Evolutionary conservation across 441 rosid genomes (phyloP).

Genomic region (Jatropha podagrica): DNA sequence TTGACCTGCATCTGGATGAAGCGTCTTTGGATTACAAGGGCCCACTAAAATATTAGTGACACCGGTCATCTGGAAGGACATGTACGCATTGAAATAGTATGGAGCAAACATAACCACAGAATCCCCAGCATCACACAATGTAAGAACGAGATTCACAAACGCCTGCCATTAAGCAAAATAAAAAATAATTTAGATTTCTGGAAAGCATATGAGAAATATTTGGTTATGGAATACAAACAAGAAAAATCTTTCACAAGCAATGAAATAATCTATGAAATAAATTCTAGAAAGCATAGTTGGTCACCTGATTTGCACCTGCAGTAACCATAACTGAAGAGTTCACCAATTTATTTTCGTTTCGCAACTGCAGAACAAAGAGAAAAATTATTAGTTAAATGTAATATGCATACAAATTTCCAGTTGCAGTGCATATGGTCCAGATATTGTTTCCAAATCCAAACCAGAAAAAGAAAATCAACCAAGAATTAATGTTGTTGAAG

Average conservation of each 20-base stretch:
- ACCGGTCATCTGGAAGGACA: conserved; percentile 99
- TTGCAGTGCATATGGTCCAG: neutral
- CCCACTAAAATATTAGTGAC: conserved; percentile 85
- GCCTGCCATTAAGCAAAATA: conserved; percentile 58
- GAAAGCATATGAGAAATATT: neutral
- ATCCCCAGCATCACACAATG: conserved; percentile 91
- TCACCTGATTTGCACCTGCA: conserved; percentile 98
- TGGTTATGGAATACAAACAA: conserved; percentile 11
- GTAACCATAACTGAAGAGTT: conserved; percentile 94
- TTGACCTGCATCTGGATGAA: conserved; percentile 91
- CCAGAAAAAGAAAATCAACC: too few relatives aligned
- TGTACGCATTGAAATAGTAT: conserved; percentile 95
- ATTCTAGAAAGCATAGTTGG: neutral
- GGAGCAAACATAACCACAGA: conserved; percentile 96
- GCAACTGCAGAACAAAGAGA: conserved; percentile 48
- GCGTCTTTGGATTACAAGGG: conserved; percentile 67
- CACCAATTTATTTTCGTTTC: conserved; percentile 65
- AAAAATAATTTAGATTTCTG: conserved; percentile 12
- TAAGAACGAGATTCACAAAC: conserved; percentile 85
- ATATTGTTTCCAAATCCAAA: neutral
- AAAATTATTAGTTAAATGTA: neutral
- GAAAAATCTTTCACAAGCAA: conserved; percentile 12
- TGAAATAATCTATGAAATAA: neutral
- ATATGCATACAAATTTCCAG: neutral
- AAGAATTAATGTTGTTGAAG: neutral